Evolutionary conservation across 2,329 filamentous ascomycete genomes (phyloP).

Genomic region (Anthostomella pinea): DNA sequence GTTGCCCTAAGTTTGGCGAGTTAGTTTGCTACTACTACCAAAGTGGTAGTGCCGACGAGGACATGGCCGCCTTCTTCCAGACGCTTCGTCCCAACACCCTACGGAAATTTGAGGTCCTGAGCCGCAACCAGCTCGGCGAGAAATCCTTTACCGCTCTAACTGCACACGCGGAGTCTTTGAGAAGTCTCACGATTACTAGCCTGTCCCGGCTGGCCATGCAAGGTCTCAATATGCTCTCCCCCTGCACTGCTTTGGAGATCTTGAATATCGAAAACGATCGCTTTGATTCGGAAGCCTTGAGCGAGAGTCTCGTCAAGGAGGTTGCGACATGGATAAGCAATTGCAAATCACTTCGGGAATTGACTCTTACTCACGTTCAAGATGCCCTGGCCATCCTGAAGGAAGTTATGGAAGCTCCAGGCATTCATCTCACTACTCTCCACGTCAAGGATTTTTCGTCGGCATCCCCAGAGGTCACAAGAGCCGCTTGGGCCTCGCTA

Average conservation of each 20-base stretch:
- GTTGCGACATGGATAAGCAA: conserved; percentile 31
- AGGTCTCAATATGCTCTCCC: conserved; percentile 29
- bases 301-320: conserved; percentile 25
- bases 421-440: conserved; percentile 24
- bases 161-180: conserved; percentile 35
- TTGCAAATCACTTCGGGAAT: conserved; percentile 24
- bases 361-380: conserved; percentile 44
- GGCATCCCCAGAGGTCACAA: conserved; percentile 9
- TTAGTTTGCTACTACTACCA: conserved; percentile 53
- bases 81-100: conserved; percentile 56
- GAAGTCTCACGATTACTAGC: conserved; percentile 29
- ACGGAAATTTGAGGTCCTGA: conserved; percentile 56
- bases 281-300: conserved; percentile 8
- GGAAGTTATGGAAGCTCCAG: conserved; percentile 22
- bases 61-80: conserved; percentile 57
- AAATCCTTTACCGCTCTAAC: conserved; percentile 56
- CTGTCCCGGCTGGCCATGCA: conserved; percentile 29
- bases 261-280: conserved; percentile 32
- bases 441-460: conserved; percentile 18
- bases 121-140: conserved; percentile 50
- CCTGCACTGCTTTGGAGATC: conserved; percentile 33
- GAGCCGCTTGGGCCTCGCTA: conserved; percentile 24
- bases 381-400: conserved; percentile 36
- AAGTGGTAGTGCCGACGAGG: conserved; percentile 49
- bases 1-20: conserved; percentile 60